Evolutionary conservation across 2,329 filamentous ascomycete species (phyloP), one percentile per base, ranked within the genome.

Genomic region (Huntiella abstrusa): DNA sequence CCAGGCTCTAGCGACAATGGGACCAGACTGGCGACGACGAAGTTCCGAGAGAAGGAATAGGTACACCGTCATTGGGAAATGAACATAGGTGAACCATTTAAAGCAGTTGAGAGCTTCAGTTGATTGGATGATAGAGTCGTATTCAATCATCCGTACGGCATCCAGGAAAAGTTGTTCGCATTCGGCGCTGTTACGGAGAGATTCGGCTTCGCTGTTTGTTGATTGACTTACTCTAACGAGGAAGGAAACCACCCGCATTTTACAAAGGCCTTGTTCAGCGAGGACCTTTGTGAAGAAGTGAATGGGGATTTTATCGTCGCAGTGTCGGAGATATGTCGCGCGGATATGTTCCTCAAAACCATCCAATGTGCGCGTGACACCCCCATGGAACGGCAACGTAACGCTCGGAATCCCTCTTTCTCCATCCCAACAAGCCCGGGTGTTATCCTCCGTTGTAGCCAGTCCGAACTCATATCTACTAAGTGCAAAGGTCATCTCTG

Each of bases 21-120:
- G 64, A n/a, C 73, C 73, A 0, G 63, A 64, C 2, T 65, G 66
- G 19, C 71, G 66, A 16, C 62, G 58, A 4, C 69, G 68, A 34
- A 77, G 60, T 54, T 75, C 71, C 42, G 67, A 68, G 10, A 74
- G 64, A 16, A 77, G 61, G 53, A 72, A 75, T 56, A 77, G 71
- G 57, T 76, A 77, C 1, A 70, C 73, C 2, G 71, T 72, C 51
- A 77, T 67, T 6, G 73, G 73, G 46, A 76, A 73, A 55, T 76
- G 65, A 53, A 75, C 68, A 52, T 67, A 63, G 0, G 70, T 72
- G 54, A 72, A 77, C 73, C 73, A 77, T 43, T 62, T 62, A 52
- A 71, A 77, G 2, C 68, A 64, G 12, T 64, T 64, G 3, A 77
- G 58, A 42, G 59, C 64, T 12, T 71, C 65, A 4, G 67, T 64